phyloP scores from a whole-genome alignment of 2,329 filamentous ascomycete genomes.

The Phaeosphaeriaceae sp. region DNA sequence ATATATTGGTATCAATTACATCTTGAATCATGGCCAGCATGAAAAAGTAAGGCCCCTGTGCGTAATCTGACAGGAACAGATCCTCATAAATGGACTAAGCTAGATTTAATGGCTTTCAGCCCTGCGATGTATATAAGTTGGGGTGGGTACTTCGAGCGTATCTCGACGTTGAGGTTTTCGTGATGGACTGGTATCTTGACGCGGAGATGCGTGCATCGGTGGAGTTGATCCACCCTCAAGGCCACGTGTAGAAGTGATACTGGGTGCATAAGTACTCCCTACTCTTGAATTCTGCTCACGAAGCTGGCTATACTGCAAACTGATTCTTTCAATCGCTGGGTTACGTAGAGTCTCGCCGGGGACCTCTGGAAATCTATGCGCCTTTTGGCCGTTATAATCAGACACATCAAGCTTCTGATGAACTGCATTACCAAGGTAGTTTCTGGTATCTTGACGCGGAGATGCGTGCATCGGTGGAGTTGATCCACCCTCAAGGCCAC shows the following conservation, averaged over 20 bases:
- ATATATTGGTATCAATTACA: too few relatives aligned
- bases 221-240: constrained; percentile 24
- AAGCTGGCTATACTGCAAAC: constrained; percentile 51
- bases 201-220: constrained; percentile 12
- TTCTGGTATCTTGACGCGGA: constrained; percentile 17
- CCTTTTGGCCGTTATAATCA: constrained; percentile 56
- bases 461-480: constrained; percentile 16
- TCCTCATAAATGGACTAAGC: too few relatives aligned
- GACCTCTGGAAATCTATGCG: constrained; percentile 61
- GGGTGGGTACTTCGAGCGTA: constrained; percentile 32
- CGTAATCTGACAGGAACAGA: too few relatives aligned
- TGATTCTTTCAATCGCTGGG: constrained; percentile 46
- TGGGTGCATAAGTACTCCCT: constrained; percentile 47
- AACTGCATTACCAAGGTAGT: too few relatives aligned
- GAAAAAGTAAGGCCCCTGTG: too few relatives aligned
- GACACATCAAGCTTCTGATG: constrained; percentile 55
- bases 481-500: constrained; percentile 25
- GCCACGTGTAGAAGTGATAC: constrained; percentile 36
- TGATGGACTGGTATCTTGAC: constrained; percentile 17
- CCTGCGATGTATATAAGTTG: constrained; percentile 17
- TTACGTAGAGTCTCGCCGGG: constrained; percentile 62
- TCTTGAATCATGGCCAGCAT: too few relatives aligned
- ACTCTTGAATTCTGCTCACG: constrained; percentile 49
- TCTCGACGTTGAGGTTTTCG: constrained; percentile 17
- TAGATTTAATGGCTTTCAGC: constrained; percentile 13